Percentiles rank a stretch among this genome's conserved stretches.
Evolutionary conservation across 495 filamentous ascomycete species (phyloP).

Genomic region (Parathielavia hyrcaniae): DNA sequence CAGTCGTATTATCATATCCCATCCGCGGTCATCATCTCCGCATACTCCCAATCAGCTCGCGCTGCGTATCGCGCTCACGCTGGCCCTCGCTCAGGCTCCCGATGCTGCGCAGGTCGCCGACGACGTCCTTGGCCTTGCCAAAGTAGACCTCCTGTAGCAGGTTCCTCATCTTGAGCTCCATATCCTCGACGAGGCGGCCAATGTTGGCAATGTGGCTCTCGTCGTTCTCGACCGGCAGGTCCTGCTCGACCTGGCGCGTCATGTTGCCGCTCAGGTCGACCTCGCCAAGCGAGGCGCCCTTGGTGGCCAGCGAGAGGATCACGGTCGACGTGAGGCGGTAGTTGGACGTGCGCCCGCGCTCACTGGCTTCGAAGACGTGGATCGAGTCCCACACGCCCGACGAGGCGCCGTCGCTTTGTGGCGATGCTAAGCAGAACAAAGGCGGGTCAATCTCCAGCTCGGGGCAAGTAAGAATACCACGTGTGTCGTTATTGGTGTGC

Average conservation of each 20-base stretch:
- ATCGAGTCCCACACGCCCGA: slow-evolving; percentile 95
- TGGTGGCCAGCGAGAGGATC: slow-evolving; percentile 76
- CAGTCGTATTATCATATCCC: background rate
- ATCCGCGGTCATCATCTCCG: slow-evolving; percentile 15
- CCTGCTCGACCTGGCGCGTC: slow-evolving; percentile 90
- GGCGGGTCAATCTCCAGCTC: background rate
- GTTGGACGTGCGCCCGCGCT: slow-evolving; percentile 81
- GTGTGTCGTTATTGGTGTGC: background rate
- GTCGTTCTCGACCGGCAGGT: slow-evolving; percentile 83
- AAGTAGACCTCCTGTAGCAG: slow-evolving; percentile 99
- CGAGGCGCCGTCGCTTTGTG: slow-evolving; percentile 52
- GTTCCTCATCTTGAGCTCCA: slow-evolving; percentile 99
- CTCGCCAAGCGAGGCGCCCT: slow-evolving; percentile 66
- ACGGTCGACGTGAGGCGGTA: slow-evolving; percentile 98
- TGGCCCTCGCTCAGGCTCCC: slow-evolving; percentile 77
- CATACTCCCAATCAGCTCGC: slow-evolving; percentile 85
- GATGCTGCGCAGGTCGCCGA: slow-evolving; percentile 94
- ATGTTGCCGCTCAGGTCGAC: slow-evolving; percentile 96
- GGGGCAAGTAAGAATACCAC: slow-evolving; percentile 1
- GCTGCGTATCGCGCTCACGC: slow-evolving; percentile 76
- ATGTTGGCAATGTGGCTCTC: slow-evolving; percentile 93
- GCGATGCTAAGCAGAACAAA: slow-evolving; percentile 20
- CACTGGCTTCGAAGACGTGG: slow-evolving; percentile 94
- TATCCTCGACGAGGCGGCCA: slow-evolving; percentile 92
- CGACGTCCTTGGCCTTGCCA: slow-evolving; percentile 97